These are phyloP conservation scores for Hyaloscypha hepaticicola DNA, from an alignment of 495 filamentous ascomycete genomes.

Conservation along the genomic window DNA sequence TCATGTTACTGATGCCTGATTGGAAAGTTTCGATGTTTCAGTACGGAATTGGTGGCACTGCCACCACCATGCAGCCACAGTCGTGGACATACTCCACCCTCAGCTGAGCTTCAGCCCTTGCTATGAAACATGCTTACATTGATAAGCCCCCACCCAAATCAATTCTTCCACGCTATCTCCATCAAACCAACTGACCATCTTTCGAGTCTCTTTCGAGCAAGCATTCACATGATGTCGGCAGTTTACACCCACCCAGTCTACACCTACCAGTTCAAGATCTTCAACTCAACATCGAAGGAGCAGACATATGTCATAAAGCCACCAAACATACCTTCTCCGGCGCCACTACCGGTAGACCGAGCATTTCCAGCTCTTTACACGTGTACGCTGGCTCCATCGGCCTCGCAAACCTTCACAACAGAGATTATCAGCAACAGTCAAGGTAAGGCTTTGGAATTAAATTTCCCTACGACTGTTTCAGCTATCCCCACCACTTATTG, in stretches of 20 bases:
- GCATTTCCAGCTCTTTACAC: conserved; percentile 3
- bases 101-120: too few species aligned
- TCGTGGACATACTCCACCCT: too few species aligned
- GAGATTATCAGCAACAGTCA: conserved; percentile 1
- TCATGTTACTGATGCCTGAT: too few species aligned
- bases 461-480: not conserved
- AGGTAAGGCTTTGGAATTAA: not conserved
- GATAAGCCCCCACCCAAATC: too few species aligned
- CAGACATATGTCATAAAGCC: conserved; percentile 8
- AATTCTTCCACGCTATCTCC: too few species aligned
- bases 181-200: too few species aligned
- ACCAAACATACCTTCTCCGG: conserved; percentile 7
- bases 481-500: not conserved
- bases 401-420: not conserved
- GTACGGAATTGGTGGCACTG: too few species aligned
- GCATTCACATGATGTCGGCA: too few species aligned
- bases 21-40: too few species aligned
- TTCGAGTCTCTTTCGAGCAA: too few species aligned
- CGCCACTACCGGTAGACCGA: not conserved
- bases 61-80: too few species aligned
- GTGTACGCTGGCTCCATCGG: not conserved
- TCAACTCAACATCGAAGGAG: not conserved
- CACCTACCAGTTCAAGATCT: conserved; percentile 8
- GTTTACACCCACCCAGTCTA: not conserved
- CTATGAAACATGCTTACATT: too few species aligned